A percentile compares a stretch with the other conserved stretches of the same genome.
Conservation (phyloP, 73 alveolate species). For the Tetrahymena malaccensis region DNA sequence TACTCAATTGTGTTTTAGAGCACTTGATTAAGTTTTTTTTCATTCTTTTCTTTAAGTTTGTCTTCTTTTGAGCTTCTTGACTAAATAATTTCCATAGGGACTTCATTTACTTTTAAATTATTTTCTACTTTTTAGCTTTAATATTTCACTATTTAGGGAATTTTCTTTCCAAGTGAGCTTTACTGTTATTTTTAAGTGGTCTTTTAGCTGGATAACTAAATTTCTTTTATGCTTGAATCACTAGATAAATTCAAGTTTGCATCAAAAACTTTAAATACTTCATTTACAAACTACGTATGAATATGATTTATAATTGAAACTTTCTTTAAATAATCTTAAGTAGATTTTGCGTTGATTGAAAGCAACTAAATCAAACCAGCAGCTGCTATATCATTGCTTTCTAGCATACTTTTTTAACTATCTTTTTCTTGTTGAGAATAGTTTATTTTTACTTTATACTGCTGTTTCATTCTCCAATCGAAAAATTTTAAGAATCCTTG, state of each 20-base stretch:
- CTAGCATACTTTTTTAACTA: background rate
- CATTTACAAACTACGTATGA: background rate
- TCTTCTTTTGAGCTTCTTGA: background rate
- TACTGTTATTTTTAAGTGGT: background rate
- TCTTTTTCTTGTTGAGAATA: background rate
- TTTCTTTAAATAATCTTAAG: background rate
- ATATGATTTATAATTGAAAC: background rate
- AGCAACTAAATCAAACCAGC: background rate
- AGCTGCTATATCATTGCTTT: background rate
- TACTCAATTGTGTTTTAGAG: background rate
- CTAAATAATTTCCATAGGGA: background rate
- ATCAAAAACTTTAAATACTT: background rate
- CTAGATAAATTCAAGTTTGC: background rate
- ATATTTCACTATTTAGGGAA: background rate
- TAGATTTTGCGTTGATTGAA: background rate
- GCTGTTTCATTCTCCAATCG: background rate
- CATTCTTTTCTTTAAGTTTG: background rate
- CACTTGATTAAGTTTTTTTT: no score
- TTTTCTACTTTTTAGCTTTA: background rate
- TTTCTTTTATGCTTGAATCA: background rate
- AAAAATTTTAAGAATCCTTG: background rate
- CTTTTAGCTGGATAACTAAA: background rate
- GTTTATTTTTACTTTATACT: background rate
- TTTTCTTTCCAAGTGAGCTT: background rate
- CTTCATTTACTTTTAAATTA: background rate